Evolutionary conservation across 2,329 filamentous ascomycete species (phyloP).

Genomic region (Ophiobolus disseminans): DNA sequence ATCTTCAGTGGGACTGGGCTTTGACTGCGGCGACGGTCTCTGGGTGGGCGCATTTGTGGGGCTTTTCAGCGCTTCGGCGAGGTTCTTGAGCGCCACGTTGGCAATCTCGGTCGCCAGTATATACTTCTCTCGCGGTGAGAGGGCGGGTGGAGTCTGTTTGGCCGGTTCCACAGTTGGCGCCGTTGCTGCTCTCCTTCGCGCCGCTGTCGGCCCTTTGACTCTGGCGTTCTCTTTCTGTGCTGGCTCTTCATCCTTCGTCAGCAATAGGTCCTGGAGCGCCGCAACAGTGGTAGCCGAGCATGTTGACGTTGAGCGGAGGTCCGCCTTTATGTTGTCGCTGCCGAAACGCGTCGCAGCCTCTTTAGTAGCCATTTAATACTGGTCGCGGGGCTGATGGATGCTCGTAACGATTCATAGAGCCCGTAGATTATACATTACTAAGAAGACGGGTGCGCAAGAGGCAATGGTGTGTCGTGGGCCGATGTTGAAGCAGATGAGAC

Average conservation of each 20-base stretch:
- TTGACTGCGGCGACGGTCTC: conserved; percentile 26
- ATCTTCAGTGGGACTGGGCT: conserved; percentile 34
- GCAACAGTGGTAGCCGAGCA: conserved; percentile 57
- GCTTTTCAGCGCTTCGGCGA: conserved; percentile 70
- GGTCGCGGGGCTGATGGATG: background rate
- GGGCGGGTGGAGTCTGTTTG: conserved; percentile 41
- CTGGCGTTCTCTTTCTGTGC: conserved; percentile 42
- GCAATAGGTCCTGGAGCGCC: conserved; percentile 56
- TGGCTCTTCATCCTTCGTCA: conserved; percentile 41
- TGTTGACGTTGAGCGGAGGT: conserved; percentile 56
- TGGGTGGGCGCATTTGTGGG: conserved; percentile 24
- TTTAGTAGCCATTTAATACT: conserved; percentile 36
- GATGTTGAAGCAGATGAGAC: conserved; percentile 14
- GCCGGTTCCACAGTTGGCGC: conserved; percentile 45
- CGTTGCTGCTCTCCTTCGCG: conserved; percentile 40
- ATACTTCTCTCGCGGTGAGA: conserved; percentile 67
- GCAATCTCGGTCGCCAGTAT: conserved; percentile 75
- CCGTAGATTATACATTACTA: conserved; percentile 40
- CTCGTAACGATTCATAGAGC: conserved; percentile 20
- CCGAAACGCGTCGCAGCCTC: conserved; percentile 51
- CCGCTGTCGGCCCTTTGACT: conserved; percentile 32
- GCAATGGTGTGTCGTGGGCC: conserved; percentile 13
- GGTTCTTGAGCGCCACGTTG: conserved; percentile 71
- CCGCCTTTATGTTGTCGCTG: conserved; percentile 57
- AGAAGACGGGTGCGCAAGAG: conserved; percentile 20